Evolutionary conservation across 176 grass and related monocot genomes (phyloP).

Genomic region (Themeda triandra): DNA sequence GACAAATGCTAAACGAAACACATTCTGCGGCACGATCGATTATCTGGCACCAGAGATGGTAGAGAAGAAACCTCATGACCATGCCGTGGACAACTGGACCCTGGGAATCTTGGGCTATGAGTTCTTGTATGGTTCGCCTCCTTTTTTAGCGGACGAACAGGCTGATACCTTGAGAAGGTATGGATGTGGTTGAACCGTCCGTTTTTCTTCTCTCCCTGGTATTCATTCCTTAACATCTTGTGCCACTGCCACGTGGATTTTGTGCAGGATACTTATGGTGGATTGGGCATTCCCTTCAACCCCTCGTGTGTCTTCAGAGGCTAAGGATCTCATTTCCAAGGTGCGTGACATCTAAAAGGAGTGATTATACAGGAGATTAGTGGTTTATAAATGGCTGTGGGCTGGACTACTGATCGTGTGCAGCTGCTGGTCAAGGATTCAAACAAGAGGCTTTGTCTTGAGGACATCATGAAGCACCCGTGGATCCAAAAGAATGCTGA

Average conservation of each 20-base stretch:
- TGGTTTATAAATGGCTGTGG: neutral
- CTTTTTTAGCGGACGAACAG: conserved; percentile 70
- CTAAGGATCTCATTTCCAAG: conserved; percentile 87
- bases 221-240: conserved; percentile 8
- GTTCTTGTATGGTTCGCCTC: conserved; percentile 82
- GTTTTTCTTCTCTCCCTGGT: neutral
- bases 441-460: conserved; percentile 72
- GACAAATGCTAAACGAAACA: conserved; percentile 72
- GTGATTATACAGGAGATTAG: neutral
- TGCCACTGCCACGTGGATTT: conserved; percentile 16
- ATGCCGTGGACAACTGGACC: conserved; percentile 92
- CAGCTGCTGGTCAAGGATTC: conserved; percentile 95
- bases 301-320: conserved; percentile 56
- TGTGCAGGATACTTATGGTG: conserved; percentile 75
- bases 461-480: conserved; percentile 75
- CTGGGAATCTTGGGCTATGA: conserved; percentile 86
- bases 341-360: conserved; percentile 34
- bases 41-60: conserved; percentile 91
- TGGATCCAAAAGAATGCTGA: conserved; percentile 86
- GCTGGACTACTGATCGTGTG: neutral
- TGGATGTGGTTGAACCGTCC: neutral
- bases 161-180: conserved; percentile 66
- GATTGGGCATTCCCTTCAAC: conserved; percentile 73
- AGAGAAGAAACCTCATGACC: conserved; percentile 80
- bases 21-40: conserved; percentile 90